These are phyloP conservation scores for Cryptococcus maquisensis DNA, from an alignment of 1,284 basidiomycete species.

Conservation along the genomic window DNA sequence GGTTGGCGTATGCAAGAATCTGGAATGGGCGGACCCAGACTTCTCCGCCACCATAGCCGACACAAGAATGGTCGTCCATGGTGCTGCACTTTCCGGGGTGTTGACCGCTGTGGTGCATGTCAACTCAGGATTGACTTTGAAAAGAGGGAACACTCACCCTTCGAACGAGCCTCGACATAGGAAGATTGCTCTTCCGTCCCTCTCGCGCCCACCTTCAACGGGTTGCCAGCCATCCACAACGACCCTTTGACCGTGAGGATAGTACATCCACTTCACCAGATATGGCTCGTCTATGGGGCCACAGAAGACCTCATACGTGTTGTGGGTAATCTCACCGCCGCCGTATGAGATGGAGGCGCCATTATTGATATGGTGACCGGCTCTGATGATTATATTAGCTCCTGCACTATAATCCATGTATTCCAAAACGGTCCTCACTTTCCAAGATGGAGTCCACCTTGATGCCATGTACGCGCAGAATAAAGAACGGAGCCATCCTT, in stretches of 20 bases:
- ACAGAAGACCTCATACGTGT: conserved; percentile 45
- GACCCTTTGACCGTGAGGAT: conserved; percentile 31
- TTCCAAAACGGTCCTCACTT: conserved; percentile 44
- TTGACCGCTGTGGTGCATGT: conserved; percentile 22
- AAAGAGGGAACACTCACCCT: conserved; percentile 21
- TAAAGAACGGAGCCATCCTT: conserved; percentile 37
- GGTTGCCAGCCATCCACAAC: conserved; percentile 38
- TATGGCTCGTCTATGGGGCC: conserved; percentile 31
- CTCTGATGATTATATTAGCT: conserved; percentile 11
- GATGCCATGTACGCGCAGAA: conserved; percentile 39
- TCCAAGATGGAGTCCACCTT: conserved; percentile 44
- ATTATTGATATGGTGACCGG: conserved; percentile 35
- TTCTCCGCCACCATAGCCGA: conserved; percentile 45
- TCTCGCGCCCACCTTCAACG: conserved; percentile 45
- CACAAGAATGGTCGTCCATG: conserved; percentile 43
- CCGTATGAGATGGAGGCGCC: conserved; percentile 40
- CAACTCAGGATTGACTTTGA: not conserved
- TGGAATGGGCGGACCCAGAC: conserved; percentile 45
- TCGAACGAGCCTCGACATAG: conserved; percentile 40
- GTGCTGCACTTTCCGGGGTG: conserved; percentile 40
- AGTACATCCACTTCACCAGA: conserved; percentile 42
- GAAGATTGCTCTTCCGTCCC: conserved; percentile 33
- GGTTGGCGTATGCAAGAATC: conserved; percentile 33
- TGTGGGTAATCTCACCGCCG: conserved; percentile 35
- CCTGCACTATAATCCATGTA: not conserved